These are phyloP conservation scores for Boechera stricta DNA, from an alignment of 345 rosid species.

Conservation along the genomic window DNA sequence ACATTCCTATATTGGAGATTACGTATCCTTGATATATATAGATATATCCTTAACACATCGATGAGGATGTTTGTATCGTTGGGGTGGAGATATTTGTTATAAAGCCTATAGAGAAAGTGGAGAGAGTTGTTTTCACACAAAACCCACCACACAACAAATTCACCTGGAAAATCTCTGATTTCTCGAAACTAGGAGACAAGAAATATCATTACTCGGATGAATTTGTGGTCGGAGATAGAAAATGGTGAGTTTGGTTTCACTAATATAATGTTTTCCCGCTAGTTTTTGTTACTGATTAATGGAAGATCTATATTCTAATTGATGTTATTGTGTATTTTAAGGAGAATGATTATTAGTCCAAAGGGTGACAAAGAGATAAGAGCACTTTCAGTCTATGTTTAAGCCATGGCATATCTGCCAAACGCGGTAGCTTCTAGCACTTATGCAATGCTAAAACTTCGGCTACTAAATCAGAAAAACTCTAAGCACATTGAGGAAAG, in stretches of 20 bases:
- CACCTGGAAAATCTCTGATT: conserved; percentile 2
- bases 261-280: background rate
- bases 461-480: conserved; percentile 7
- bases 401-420: conserved; percentile 4
- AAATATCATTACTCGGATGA: conserved; percentile 17
- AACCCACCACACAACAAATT: conserved; percentile 21
- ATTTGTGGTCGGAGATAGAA: conserved; percentile 7
- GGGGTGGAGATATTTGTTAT: conserved; percentile 17
- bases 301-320: background rate
- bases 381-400: conserved; percentile 10
- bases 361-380: background rate
- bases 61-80: conserved; percentile 20
- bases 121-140: conserved; percentile 18
- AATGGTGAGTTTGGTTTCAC: background rate
- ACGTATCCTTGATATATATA: too few species aligned
- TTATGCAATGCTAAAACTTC: background rate
- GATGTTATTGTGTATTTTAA: background rate
- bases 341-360: conserved; percentile 1
- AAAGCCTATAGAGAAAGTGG: conserved; percentile 24
- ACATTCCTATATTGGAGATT: too few species aligned
- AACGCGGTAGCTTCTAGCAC: conserved; percentile 4
- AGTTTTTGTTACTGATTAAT: background rate
- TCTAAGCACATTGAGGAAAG: background rate
- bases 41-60: background rate
- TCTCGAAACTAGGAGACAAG: conserved; percentile 4